Conservation (phyloP, 805 yeast species). For the Candida schatavii region DNA sequence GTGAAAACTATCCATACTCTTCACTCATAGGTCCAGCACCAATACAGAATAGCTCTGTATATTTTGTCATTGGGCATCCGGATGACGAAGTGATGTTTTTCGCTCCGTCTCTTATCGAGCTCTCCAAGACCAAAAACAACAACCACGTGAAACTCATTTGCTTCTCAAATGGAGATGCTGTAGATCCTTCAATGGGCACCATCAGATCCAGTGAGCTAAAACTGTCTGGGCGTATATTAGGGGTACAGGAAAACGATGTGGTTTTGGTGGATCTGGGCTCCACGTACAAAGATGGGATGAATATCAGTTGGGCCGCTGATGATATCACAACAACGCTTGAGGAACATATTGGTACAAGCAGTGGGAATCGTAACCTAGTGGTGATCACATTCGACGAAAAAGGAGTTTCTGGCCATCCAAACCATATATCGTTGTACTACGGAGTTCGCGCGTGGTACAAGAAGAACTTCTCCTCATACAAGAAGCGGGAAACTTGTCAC, state of each 20-base stretch:
- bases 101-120: constrained; percentile 67
- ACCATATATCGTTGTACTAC: constrained; percentile 65
- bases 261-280: constrained; percentile 44
- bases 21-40: constrained; percentile 36
- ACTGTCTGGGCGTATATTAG: constrained; percentile 53
- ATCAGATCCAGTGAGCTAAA: constrained; percentile 59
- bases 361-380: constrained; percentile 21
- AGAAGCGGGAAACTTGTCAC: neutral
- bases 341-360: constrained; percentile 17
- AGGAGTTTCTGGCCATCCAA: constrained; percentile 88
- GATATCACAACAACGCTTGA: constrained; percentile 40
- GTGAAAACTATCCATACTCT: constrained; percentile 30
- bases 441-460: constrained; percentile 43
- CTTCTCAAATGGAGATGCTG: constrained; percentile 68
- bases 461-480: constrained; percentile 7
- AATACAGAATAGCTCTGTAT: constrained; percentile 36
- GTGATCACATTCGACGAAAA: constrained; percentile 74
- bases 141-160: constrained; percentile 62
- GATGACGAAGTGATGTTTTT: constrained; percentile 99
- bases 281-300: constrained; percentile 61
- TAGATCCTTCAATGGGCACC: constrained; percentile 66
- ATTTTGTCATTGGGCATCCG: constrained; percentile 84
- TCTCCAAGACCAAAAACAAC: constrained; percentile 42
- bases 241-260: constrained; percentile 43
- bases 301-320: constrained; percentile 55